Evolutionary conservation across 2,329 filamentous ascomycete species (phyloP).

Genomic region (Clarireedia homoeocarpa): DNA sequence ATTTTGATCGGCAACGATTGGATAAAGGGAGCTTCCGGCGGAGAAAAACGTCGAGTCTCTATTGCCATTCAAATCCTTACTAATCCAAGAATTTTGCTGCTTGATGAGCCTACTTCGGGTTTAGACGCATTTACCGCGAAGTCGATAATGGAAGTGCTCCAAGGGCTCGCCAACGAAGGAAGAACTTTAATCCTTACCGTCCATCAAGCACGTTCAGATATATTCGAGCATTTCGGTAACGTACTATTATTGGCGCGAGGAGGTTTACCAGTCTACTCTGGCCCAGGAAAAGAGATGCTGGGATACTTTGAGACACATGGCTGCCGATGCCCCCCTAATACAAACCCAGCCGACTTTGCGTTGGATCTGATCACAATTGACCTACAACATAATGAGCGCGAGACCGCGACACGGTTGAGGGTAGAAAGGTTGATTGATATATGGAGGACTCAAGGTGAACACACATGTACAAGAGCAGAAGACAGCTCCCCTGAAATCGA

Average conservation of each 20-base stretch:
- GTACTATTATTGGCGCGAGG: constrained; percentile 70
- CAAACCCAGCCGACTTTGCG: no score
- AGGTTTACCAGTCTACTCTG: constrained; percentile 59
- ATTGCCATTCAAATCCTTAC: constrained; percentile 90
- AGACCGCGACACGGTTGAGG: no score
- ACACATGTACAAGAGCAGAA: no score
- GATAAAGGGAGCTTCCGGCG: constrained; percentile 69
- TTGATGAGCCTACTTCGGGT: constrained; percentile 88
- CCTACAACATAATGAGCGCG: no score
- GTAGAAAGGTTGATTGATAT: no score
- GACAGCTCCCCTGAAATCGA: no score
- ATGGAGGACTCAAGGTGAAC: no score
- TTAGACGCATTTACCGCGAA: constrained; percentile 69
- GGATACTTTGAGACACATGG: background rate
- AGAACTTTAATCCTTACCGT: constrained; percentile 90
- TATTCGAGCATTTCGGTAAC: constrained; percentile 82
- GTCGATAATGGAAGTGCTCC: constrained; percentile 79
- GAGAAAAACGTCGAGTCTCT: constrained; percentile 66
- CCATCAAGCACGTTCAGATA: constrained; percentile 83
- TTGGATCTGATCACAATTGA: no score
- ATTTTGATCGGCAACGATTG: constrained; percentile 76
- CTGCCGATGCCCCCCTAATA: background rate
- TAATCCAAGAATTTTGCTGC: constrained; percentile 75
- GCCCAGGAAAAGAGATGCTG: background rate
- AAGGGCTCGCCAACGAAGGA: constrained; percentile 81